These are phyloP conservation scores for Carex pumila DNA, from an alignment of 176 grass and related monocot genomes.

Conservation along the genomic window DNA sequence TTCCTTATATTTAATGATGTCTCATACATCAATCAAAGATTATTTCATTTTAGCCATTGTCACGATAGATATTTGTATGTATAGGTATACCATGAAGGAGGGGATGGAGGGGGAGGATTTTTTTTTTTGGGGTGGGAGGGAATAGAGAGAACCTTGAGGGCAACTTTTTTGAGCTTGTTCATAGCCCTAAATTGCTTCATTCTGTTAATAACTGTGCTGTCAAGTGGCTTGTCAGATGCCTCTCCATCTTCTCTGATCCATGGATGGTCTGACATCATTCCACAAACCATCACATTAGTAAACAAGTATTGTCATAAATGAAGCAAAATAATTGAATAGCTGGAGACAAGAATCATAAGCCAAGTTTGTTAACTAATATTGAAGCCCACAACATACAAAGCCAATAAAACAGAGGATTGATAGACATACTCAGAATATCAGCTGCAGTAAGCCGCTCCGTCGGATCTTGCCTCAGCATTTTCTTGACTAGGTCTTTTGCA, in stretches of 20 bases:
- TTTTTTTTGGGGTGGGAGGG: too few relatives aligned
- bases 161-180: constrained; percentile 99
- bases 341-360: background rate
- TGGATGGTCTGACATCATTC: constrained; percentile 54
- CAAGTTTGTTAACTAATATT: constrained; percentile 13
- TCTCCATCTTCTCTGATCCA: constrained; percentile 99
- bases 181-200: constrained; percentile 99
- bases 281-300: constrained; percentile 31
- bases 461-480: constrained; percentile 83
- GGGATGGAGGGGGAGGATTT: background rate
- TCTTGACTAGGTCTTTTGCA: constrained; percentile 92
- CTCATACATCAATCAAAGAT: background rate
- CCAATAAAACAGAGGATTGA: background rate
- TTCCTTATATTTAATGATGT: background rate
- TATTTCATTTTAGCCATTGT: background rate
- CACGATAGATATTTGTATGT: background rate
- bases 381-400: constrained; percentile 10
- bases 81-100: background rate
- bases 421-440: constrained; percentile 77
- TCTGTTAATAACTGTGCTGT: constrained; percentile 87
- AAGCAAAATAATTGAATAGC: constrained; percentile 5
- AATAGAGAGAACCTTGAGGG: constrained; percentile 53
- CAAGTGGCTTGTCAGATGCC: constrained; percentile 92
- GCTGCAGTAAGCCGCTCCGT: constrained; percentile 82
- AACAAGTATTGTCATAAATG: constrained; percentile 13